These are phyloP conservation scores for Pseudogymnoascus sp. DNA, from an alignment of 2,329 filamentous ascomycete genomes.

Conservation along the genomic window DNA sequence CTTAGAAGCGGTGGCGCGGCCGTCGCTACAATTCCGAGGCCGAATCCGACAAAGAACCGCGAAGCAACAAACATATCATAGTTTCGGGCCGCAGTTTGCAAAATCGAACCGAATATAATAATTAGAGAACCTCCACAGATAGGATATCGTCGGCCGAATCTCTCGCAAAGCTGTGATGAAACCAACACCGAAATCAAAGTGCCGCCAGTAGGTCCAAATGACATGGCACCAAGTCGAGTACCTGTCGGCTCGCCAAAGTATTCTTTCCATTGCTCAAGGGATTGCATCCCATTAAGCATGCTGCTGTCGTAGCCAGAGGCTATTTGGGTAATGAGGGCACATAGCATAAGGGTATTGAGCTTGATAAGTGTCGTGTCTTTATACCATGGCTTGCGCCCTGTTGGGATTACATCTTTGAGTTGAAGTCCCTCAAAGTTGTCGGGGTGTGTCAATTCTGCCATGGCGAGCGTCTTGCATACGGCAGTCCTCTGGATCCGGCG, in stretches of 20 bases:
- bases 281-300: constrained; percentile 17
- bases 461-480: neutral
- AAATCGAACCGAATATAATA: constrained; percentile 26
- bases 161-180: constrained; percentile 25
- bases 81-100: constrained; percentile 24
- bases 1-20: constrained; percentile 16
- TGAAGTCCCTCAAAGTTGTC: constrained; percentile 5
- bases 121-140: constrained; percentile 25
- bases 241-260: constrained; percentile 34
- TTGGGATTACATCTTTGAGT: constrained; percentile 7
- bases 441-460: neutral
- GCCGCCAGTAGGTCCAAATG: constrained; percentile 33
- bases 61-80: constrained; percentile 18
- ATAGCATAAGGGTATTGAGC: constrained; percentile 30
- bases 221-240: constrained; percentile 33
- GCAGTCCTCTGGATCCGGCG: neutral
- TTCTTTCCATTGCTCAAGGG: constrained; percentile 11
- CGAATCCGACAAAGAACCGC: constrained; percentile 19
- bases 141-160: constrained; percentile 23
- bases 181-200: constrained; percentile 28
- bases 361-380: constrained; percentile 21
- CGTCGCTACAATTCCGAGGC: constrained; percentile 15
- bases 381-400: constrained; percentile 18
- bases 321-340: constrained; percentile 28
- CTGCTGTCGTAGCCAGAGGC: constrained; percentile 29